Percentiles rank a stretch among this genome's conserved stretches.
Evolutionary conservation across 805 yeast species (phyloP).

Genomic region (Zygoascus flipseniorum): DNA sequence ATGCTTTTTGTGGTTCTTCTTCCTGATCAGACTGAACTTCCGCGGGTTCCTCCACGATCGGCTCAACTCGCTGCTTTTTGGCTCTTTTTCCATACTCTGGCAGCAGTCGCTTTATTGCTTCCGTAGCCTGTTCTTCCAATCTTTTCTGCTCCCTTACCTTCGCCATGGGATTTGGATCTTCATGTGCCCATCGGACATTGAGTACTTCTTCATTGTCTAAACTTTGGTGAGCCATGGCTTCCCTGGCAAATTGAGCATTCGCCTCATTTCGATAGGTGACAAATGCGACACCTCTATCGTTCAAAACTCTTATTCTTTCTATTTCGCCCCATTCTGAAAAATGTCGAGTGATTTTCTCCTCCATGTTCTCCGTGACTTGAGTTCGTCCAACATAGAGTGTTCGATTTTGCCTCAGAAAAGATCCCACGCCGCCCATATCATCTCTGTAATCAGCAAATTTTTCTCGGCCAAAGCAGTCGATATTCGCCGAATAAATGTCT

Average conservation of each 20-base stretch:
- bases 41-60: conserved; percentile 2
- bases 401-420: conserved; percentile 56
- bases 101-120: conserved; percentile 32
- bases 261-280: conserved; percentile 58
- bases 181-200: conserved; percentile 79
- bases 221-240: conserved; percentile 84
- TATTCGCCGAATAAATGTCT: conserved; percentile 53
- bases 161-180: conserved; percentile 73
- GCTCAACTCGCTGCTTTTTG: background rate
- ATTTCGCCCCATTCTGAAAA: conserved; percentile 74
- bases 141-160: conserved; percentile 40
- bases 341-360: conserved; percentile 35
- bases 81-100: conserved; percentile 28
- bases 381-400: conserved; percentile 70
- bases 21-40: background rate
- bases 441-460: conserved; percentile 74
- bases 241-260: conserved; percentile 90
- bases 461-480: conserved; percentile 91
- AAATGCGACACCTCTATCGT: conserved; percentile 65
- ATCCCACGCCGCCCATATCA: conserved; percentile 93
- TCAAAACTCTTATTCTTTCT: conserved; percentile 54
- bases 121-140: conserved; percentile 44
- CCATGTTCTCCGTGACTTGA: conserved; percentile 36
- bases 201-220: conserved; percentile 59
- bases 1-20: background rate